Base-by-base conservation (phyloP, 495 filamentous ascomycete species). In the Hypoxylon cercidicola region DNA sequence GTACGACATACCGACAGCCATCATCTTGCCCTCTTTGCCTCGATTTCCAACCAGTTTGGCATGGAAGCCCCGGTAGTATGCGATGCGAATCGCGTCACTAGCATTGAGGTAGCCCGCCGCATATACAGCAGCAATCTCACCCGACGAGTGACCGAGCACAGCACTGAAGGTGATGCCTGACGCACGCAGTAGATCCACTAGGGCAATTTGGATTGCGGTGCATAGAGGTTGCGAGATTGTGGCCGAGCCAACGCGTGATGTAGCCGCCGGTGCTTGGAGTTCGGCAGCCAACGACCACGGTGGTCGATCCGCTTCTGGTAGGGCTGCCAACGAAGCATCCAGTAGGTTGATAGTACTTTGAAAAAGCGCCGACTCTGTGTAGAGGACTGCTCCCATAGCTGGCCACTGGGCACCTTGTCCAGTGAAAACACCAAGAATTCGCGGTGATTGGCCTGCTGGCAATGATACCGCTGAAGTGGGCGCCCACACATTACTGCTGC, bases 81-180 rank as follows among this genome's bases (percentile, higher is more conserved):
- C 82, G 48, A 85, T 68, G 0, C 60, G 53, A 10, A 86, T 78
- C 1, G 84, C 84, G 30, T 81, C 77, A 0, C 12, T 1, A 2
- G 60, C 54, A 4, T 64, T 64, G 8, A 84, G 37, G 11, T 66
- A 70, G 12, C 78, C 79, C 1, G 75, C 72, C 6, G 76, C 75
- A 40, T 78, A 80, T 0, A 78, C 77, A 0, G 78, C 79, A 0
- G 51, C 79, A 60, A 88, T 87, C 66, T 88, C 86, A n/a, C 86
- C 85, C 39, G 78, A 82, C 3, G 82, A 85, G 60, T 88, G 85
- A 28, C 86, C 85, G 3, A 85, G 74, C 0, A 87, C 81, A 16
- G 78, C 75, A 3, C 64, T 51, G 3, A 80, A 77, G 1, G 20
- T 37, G 19, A 87, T 71, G 4, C 78, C 80, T 51, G 78, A 78